Base-by-base conservation (phyloP, 495 filamentous ascomycete species). In the Penicillium samsonianum region DNA sequence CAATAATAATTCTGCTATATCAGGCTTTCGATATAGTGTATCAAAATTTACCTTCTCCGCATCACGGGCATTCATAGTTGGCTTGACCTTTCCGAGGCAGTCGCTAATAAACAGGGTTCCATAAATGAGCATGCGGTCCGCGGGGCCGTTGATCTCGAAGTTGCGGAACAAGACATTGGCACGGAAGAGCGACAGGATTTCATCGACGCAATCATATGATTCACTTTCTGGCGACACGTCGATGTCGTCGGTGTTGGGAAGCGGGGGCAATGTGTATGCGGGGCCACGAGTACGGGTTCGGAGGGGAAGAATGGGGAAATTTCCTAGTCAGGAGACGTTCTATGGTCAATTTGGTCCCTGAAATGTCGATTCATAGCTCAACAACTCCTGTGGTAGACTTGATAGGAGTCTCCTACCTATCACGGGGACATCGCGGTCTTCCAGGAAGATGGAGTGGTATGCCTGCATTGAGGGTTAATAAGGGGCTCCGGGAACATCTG, bases 161-260 rank as follows among this genome's bases (percentile, higher is more conserved):
- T 98, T 98, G 63, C 95, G 89, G 81, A 98, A 98, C 69, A 98
- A 87, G 40, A 94, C 97, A 79, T 98, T 98, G 70, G 95, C 93
- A 50, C 94, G 90, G 83, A 97, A 98, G 28, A 97, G 84, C 3
- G 84, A 86, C 47, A 98, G 82, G 28, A 92, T 87, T 76, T 98
- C 94, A 75, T 98, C 94, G 9, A 97, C 81, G 52, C 92, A 87
- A 80, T 98, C 94, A 78, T 98, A 98, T 60, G 86, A 88, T 69
- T 94, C 89, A 71, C 83, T 86, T 67, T 92, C 88, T 35, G 90
- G 84, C 71, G 96, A 87, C 60, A 96, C 85, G 46, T 86, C 85
- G 56, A 84, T 70, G 47, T 88, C 85, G 54, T 87, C 85, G 64
- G 84, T 79, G 73, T 79, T 78, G 44, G 88, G 82, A 19, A 97